These are phyloP conservation scores for Aureobasidium sp. DNA, from an alignment of 2,329 filamentous ascomycete species.

Conservation along the genomic window DNA sequence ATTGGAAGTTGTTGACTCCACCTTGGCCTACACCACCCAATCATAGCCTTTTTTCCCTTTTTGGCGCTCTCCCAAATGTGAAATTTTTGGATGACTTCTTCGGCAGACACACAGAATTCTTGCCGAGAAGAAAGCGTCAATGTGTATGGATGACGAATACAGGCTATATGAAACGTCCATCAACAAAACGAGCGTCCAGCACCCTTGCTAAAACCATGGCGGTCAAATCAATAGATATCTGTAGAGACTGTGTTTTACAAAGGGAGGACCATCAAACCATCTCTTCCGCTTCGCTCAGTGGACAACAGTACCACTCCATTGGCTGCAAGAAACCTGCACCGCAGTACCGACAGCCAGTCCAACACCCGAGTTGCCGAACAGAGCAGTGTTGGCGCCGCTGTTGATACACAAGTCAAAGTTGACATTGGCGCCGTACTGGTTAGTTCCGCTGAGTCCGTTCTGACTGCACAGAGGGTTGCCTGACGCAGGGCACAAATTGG, in stretches of 20 bases:
- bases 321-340: constrained; percentile 25
- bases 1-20: no score
- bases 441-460: constrained; percentile 27
- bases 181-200: not conserved
- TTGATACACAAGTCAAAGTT: constrained; percentile 39
- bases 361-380: constrained; percentile 30
- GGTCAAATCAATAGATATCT: not conserved
- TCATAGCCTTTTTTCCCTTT: no score
- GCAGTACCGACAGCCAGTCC: constrained; percentile 31
- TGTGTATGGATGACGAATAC: no score
- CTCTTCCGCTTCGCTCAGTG: constrained; percentile 4
- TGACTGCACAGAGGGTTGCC: constrained; percentile 36
- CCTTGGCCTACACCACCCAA: no score
- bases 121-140: no score
- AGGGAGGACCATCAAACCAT: not conserved
- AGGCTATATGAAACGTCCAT: not conserved
- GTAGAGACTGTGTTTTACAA: not conserved
- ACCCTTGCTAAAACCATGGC: not conserved
- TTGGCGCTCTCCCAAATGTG: no score
- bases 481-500: constrained; percentile 35
- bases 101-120: no score
- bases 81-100: no score
- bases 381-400: constrained; percentile 30
- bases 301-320: constrained; percentile 20
- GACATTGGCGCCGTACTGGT: constrained; percentile 35